Conservation (phyloP, 441 rosid genomes). For the Erodium trifolium region DNA sequence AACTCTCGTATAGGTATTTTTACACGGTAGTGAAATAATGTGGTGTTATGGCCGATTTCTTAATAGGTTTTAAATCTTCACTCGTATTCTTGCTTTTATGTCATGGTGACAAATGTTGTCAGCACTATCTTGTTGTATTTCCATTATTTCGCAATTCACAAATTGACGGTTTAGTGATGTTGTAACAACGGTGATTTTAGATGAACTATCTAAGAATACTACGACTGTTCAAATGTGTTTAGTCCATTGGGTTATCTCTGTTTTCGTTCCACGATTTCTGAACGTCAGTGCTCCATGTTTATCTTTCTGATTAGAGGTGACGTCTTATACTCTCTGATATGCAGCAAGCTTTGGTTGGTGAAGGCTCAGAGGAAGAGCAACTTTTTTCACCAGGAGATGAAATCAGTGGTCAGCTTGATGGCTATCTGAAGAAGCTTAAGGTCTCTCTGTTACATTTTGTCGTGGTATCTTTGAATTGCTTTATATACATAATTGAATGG, state of each 20-base stretch:
- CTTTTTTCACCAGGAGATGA: slow-evolving; percentile 42
- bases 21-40: background rate
- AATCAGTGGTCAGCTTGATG: slow-evolving; percentile 52
- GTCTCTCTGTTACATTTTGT: slow-evolving; percentile 28
- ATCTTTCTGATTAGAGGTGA: background rate
- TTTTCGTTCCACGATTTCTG: background rate
- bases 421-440: slow-evolving; percentile 62
- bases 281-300: background rate
- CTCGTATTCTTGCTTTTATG: background rate
- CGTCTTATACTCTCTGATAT: background rate
- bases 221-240: background rate
- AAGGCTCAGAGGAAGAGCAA: slow-evolving; percentile 26
- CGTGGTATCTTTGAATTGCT: background rate
- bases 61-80: background rate
- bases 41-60: background rate
- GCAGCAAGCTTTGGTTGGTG: slow-evolving; percentile 30
- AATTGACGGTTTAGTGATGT: no score
- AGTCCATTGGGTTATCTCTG: background rate
- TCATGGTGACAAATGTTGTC: slow-evolving; percentile 1
- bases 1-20: no score
- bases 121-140: background rate
- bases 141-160: background rate
- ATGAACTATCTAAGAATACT: no score
- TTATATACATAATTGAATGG: background rate
- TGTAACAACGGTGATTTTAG: no score